phyloP scores from a whole-genome alignment of 495 filamentous ascomycete species.

The Cenococcum geophilum region DNA sequence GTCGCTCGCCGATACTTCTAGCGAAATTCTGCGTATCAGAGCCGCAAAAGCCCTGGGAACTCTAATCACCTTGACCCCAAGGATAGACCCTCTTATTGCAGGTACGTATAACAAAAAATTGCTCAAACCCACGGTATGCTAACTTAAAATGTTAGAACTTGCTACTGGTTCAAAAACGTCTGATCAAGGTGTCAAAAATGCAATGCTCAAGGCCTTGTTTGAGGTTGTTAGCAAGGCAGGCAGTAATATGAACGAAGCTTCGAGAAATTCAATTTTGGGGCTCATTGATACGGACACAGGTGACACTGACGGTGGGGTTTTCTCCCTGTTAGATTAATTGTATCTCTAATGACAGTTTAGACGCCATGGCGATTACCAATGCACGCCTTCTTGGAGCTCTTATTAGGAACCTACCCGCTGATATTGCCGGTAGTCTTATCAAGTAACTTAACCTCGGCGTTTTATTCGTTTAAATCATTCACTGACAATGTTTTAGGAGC shows the following conservation, averaged over 20 bases:
- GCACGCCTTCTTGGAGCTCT: slow-evolving; percentile 83
- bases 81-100: slow-evolving; percentile 84
- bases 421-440: slow-evolving; percentile 60
- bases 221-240: slow-evolving; percentile 95
- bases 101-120: not conserved
- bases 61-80: slow-evolving; percentile 89
- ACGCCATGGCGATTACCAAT: slow-evolving; percentile 75
- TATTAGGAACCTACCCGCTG: slow-evolving; percentile 68
- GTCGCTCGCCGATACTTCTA: slow-evolving; percentile 86
- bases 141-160: slow-evolving; percentile 50
- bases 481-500: slow-evolving; percentile 35
- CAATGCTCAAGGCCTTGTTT: slow-evolving; percentile 95
- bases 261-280: slow-evolving; percentile 69
- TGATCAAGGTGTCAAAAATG: slow-evolving; percentile 83
- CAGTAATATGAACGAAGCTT: slow-evolving; percentile 85
- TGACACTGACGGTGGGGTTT: slow-evolving; percentile 51
- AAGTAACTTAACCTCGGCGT: slow-evolving; percentile 41
- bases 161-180: slow-evolving; percentile 88
- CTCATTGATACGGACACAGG: slow-evolving; percentile 81
- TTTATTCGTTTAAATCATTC: too few relatives aligned
- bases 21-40: slow-evolving; percentile 76
- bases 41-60: slow-evolving; percentile 96
- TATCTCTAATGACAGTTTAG: slow-evolving; percentile 34
- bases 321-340: slow-evolving; percentile 18
- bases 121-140: not conserved